Evolutionary conservation across 225 moss, liverwort and hornwort species (phyloP).

Genomic region (Sphagnum tenellum): DNA sequence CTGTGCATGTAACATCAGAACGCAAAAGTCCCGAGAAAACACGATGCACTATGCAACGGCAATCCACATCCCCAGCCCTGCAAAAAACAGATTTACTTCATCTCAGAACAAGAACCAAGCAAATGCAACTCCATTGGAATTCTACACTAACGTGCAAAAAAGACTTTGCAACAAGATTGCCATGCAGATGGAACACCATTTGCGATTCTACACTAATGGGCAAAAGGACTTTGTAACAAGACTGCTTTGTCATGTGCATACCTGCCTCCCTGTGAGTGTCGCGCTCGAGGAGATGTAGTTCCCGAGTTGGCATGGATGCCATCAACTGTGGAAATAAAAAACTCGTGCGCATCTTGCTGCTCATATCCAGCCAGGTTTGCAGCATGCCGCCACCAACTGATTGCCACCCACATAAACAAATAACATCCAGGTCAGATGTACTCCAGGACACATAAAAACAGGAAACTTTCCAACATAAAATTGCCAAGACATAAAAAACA

Average conservation of each 20-base stretch:
- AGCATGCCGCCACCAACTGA: constrained; percentile 98
- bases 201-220: no score
- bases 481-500: no score
- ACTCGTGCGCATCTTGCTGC: constrained; percentile 95
- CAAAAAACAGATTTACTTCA: constrained; percentile 3
- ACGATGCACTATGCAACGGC: constrained; percentile 87
- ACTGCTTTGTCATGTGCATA: constrained; percentile 3
- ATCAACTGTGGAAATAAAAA: constrained; percentile 90
- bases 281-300: constrained; percentile 76
- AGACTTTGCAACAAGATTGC: no score
- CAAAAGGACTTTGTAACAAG: no score
- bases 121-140: no score
- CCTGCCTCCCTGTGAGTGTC: constrained; percentile 62
- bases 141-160: no score
- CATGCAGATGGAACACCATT: no score
- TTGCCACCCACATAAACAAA: neutral
- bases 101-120: no score
- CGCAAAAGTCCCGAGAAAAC: constrained; percentile 90
- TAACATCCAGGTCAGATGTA: no score
- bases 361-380: constrained; percentile 89
- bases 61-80: constrained; percentile 90
- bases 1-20: constrained; percentile 92
- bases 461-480: no score
- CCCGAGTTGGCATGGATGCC: constrained; percentile 91
- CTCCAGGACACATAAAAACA: no score